Conservation (phyloP, 768 basidiomycete genomes). For the Tricholoma furcatifolium region DNA sequence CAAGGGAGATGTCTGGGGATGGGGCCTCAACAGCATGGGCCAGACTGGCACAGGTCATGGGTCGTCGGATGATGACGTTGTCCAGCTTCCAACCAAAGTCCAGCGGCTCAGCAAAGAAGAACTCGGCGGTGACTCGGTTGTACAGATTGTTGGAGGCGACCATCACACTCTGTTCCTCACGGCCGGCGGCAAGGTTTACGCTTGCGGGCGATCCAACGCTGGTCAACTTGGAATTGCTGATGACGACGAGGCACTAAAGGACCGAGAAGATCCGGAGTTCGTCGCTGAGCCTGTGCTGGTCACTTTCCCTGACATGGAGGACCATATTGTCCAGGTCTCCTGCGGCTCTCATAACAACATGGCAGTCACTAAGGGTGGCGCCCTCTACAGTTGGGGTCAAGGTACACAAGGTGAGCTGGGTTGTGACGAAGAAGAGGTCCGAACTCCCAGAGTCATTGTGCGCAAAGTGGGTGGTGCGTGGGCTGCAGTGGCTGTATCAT, state of each 20-base stretch:
- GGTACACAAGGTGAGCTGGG: conserved; percentile 79
- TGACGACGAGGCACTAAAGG: conserved; percentile 65
- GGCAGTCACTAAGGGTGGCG: conserved; percentile 64
- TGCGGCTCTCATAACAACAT: conserved; percentile 74
- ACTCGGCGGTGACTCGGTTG: conserved; percentile 58
- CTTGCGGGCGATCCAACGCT: conserved; percentile 81
- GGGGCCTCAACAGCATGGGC: conserved; percentile 94
- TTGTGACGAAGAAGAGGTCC: conserved; percentile 54
- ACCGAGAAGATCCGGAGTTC: conserved; percentile 54
- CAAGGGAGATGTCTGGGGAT: conserved; percentile 82
- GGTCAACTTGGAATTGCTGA: conserved; percentile 79
- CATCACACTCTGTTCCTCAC: conserved; percentile 93
- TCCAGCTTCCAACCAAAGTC: conserved; percentile 67
- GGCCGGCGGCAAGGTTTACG: conserved; percentile 78
- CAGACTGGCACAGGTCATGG: conserved; percentile 66
- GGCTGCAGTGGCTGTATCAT: conserved; percentile 63
- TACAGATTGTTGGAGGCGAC: conserved; percentile 79
- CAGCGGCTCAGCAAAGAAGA: conserved; percentile 57
- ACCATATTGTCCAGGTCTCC: conserved; percentile 64
- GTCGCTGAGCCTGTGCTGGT: conserved; percentile 65
- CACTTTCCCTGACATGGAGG: conserved; percentile 59
- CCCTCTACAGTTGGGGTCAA: conserved; percentile 76
- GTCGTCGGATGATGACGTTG: conserved; percentile 46
- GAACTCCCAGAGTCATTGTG: conserved; percentile 66
- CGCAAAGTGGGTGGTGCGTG: conserved; percentile 71